phyloP scores from a whole-genome alignment of 148 eudicot genomes.

The Camellia japonica region DNA sequence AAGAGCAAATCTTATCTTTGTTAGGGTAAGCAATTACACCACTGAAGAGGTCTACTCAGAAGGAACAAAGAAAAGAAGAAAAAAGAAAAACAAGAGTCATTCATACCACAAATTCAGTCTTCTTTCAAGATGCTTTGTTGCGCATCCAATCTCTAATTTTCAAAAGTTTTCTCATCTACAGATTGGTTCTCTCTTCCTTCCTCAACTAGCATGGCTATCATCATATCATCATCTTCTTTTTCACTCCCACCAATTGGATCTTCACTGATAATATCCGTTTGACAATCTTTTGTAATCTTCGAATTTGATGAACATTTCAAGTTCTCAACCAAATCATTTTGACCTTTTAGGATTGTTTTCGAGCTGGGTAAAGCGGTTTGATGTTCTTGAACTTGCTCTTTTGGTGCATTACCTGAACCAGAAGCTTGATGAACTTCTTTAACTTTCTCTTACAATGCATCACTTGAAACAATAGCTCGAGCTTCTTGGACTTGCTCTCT shows the following conservation, averaged over 20 bases:
- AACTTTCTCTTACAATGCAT: constrained; percentile 12
- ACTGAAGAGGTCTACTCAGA: background rate
- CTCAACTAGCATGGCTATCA: background rate
- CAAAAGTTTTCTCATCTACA: constrained; percentile 9
- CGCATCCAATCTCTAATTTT: constrained; percentile 10
- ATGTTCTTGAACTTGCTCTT: constrained; percentile 5
- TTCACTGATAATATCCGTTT: constrained; percentile 7
- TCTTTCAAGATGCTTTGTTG: background rate
- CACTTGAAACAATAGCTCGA: constrained; percentile 8
- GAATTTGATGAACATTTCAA: constrained; percentile 4
- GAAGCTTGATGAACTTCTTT: constrained; percentile 17
- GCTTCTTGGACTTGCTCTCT: constrained; percentile 23
- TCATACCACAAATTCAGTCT: background rate
- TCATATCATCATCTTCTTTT: background rate
- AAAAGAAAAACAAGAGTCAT: background rate
- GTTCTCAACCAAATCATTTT: constrained; percentile 17
- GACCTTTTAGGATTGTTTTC: constrained; percentile 6
- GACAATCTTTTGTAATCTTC: background rate
- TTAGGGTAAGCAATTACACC: background rate
- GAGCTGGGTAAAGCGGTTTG: constrained; percentile 19
- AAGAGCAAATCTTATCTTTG: background rate
- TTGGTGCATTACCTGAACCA: constrained; percentile 20
- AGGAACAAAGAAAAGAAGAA: background rate
- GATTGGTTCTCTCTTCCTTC: constrained; percentile 5
- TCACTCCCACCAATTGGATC: constrained; percentile 1